A percentile compares a stretch with the other conserved stretches of the same genome.
Evolutionary conservation across 2,329 filamentous ascomycete species (phyloP).

Genomic region (Colletotrichum chrysophilum): DNA sequence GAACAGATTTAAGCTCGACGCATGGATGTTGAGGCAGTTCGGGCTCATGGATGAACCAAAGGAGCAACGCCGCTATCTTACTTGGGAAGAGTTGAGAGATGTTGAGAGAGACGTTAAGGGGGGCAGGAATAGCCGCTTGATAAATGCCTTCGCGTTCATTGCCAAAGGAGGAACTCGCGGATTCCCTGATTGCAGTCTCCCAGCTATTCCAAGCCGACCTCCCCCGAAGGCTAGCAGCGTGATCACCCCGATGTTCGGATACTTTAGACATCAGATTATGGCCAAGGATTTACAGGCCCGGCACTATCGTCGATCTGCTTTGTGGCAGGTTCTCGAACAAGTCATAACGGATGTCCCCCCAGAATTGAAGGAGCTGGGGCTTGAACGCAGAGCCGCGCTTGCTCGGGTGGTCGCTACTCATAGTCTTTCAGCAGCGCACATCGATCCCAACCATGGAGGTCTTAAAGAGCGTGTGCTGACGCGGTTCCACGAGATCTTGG

Average conservation of each 20-base stretch:
- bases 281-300: background rate
- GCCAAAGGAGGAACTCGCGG: background rate
- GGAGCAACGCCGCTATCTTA: fast-evolving
- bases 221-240: background rate
- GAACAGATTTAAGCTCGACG: background rate
- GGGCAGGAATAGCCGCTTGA: fast-evolving
- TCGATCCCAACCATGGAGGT: too few species aligned
- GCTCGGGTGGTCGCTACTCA: too few species aligned
- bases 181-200: background rate
- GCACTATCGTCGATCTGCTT: too few species aligned
- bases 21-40: background rate
- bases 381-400: too few species aligned
- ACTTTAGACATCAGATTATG: background rate
- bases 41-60: background rate
- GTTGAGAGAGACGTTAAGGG: background rate
- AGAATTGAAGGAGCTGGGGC: too few species aligned
- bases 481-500: too few species aligned
- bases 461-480: too few species aligned
- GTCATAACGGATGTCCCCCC: too few species aligned
- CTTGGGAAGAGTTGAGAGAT: background rate
- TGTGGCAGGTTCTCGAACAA: too few species aligned
- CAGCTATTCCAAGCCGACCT: background rate
- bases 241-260: background rate
- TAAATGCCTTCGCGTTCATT: fast-evolving
- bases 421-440: too few species aligned